Evolutionary conservation across 148 eudicot genomes (phyloP).

Genomic region (Bassia scoparia): DNA sequence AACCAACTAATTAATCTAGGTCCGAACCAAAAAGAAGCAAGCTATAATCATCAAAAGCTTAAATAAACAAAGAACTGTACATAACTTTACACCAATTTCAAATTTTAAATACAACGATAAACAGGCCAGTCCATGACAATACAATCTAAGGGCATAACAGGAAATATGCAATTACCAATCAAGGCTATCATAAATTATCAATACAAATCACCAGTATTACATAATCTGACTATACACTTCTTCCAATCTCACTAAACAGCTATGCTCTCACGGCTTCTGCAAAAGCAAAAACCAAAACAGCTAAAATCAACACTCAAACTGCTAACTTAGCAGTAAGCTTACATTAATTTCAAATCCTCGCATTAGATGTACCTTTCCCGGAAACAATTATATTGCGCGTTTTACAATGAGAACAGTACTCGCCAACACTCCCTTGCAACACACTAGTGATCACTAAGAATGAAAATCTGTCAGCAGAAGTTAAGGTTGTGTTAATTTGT

Average conservation of each 20-base stretch:
- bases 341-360: too few relatives aligned
- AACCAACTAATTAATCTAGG: too few relatives aligned
- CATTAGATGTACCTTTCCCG: conserved; percentile 57
- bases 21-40: too few relatives aligned
- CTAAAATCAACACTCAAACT: too few relatives aligned
- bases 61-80: not conserved
- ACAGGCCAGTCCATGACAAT: too few relatives aligned
- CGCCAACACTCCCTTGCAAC: conserved; percentile 86
- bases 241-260: conserved; percentile 37
- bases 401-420: conserved; percentile 83
- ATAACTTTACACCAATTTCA: not conserved
- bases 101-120: too few relatives aligned
- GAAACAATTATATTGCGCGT: conserved; percentile 80
- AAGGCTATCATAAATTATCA: not conserved
- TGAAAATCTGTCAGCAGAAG: not conserved
- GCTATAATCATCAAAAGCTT: too few relatives aligned
- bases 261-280: conserved; percentile 85
- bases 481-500: not conserved
- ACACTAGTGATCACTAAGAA: conserved; percentile 38
- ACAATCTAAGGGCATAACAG: too few relatives aligned
- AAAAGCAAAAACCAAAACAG: conserved; percentile 42
- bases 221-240: conserved; percentile 14
- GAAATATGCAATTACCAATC: not conserved
- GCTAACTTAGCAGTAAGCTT: not conserved
- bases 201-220: too few relatives aligned